Evolutionary conservation across 2,329 filamentous ascomycete genomes (phyloP).

Genomic region (Fusarium nematophilum): DNA sequence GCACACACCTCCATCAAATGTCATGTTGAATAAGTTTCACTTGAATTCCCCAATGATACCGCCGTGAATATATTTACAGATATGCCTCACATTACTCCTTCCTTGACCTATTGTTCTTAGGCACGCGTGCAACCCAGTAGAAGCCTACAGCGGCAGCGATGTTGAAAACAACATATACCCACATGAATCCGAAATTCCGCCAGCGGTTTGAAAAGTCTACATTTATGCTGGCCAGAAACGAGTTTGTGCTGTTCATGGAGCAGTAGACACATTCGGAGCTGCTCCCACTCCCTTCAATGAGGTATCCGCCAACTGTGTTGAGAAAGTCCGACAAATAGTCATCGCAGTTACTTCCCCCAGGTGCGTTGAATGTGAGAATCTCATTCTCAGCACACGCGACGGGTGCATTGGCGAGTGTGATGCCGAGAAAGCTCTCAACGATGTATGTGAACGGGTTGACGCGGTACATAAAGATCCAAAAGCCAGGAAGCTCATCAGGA

Average conservation of each 20-base stretch:
- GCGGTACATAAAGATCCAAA: slow-evolving; percentile 84
- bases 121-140: slow-evolving; percentile 58
- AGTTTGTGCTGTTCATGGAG: slow-evolving; percentile 42
- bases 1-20: no score
- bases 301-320: slow-evolving; percentile 56
- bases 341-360: slow-evolving; percentile 59
- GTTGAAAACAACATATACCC: slow-evolving; percentile 64
- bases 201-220: slow-evolving; percentile 62
- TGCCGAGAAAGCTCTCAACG: slow-evolving; percentile 72
- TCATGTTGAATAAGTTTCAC: no score
- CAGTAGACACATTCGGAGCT: slow-evolving; percentile 57
- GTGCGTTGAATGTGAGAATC: slow-evolving; percentile 42
- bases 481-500: slow-evolving; percentile 70
- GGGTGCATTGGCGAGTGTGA: slow-evolving; percentile 68
- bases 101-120: no score
- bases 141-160: slow-evolving; percentile 58
- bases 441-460: slow-evolving; percentile 81
- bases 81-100: no score
- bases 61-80: no score
- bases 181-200: slow-evolving; percentile 67
- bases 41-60: no score
- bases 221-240: slow-evolving; percentile 52
- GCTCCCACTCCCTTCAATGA: no score
- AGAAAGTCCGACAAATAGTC: slow-evolving; percentile 66
- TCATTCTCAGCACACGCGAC: slow-evolving; percentile 74